Conservation (phyloP, 371 early-diverging fungal genomes). For the Syncephalis plumigaleata region DNA sequence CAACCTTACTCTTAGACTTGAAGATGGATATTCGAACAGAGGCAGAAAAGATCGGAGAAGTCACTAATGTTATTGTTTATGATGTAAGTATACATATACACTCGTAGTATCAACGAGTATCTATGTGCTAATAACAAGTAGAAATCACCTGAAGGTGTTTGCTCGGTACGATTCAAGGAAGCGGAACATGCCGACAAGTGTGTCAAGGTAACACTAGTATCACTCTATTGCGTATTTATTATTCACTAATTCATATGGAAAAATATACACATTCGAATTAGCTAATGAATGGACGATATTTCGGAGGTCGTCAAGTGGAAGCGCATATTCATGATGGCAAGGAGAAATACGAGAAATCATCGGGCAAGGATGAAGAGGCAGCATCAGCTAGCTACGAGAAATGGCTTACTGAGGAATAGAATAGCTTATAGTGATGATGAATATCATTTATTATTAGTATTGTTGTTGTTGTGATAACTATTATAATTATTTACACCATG, state of each 20-base stretch:
- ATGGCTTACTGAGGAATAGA: too few species aligned
- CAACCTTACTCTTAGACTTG: slow-evolving; percentile 69
- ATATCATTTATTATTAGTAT: too few species aligned
- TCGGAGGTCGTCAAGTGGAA: slow-evolving; percentile 66
- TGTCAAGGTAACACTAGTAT: slow-evolving; percentile 55
- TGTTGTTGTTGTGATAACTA: too few species aligned
- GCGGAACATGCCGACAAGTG: slow-evolving; percentile 60
- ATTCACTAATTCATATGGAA: too few species aligned
- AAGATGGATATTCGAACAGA: slow-evolving; percentile 88
- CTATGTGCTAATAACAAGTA: slow-evolving; percentile 8
- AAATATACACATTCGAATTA: too few species aligned
- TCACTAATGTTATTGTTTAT: slow-evolving; percentile 75
- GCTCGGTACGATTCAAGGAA: slow-evolving; percentile 78
- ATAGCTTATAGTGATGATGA: too few species aligned
- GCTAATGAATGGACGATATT: slow-evolving; percentile 81
- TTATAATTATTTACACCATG: too few species aligned
- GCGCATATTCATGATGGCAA: slow-evolving; percentile 73
- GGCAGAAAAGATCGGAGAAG: slow-evolving; percentile 83
- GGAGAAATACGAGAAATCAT: slow-evolving; percentile 26
- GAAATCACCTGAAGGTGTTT: slow-evolving; percentile 71
- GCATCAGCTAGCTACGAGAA: too few species aligned
- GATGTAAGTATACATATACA: slow-evolving; percentile 36
- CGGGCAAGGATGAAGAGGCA: too few species aligned
- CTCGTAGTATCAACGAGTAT: background rate
- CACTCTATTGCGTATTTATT: too few species aligned